These are phyloP conservation scores for Dactylis glomerata DNA, from an alignment of 176 grass and related monocot genomes.

Conservation along the genomic window DNA sequence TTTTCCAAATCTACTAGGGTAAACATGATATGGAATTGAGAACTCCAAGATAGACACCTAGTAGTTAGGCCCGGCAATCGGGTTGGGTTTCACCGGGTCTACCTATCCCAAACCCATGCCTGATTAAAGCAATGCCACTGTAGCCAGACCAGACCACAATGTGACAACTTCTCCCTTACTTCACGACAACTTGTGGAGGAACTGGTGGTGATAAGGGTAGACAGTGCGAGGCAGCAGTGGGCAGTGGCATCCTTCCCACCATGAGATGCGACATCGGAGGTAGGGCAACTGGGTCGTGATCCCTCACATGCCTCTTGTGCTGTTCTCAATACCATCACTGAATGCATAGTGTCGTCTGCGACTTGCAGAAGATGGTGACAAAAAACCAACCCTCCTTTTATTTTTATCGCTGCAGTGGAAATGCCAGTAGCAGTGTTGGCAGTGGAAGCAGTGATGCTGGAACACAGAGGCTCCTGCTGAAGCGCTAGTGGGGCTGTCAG, in stretches of 20 bases:
- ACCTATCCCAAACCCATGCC: too few species aligned
- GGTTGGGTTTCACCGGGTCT: too few species aligned
- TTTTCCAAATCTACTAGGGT: neutral
- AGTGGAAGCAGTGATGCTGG: neutral
- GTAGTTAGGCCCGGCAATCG: too few species aligned
- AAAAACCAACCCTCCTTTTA: neutral
- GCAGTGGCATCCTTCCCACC: neutral
- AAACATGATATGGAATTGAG: neutral
- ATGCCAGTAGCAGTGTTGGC: neutral
- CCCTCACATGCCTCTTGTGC: neutral
- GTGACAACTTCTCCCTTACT: neutral
- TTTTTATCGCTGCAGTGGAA: neutral
- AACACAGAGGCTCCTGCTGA: neutral
- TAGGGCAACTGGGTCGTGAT: too few species aligned
- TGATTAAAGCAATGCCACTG: neutral
- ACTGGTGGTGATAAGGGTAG: neutral
- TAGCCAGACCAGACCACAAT: neutral
- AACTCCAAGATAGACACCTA: neutral
- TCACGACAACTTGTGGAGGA: neutral
- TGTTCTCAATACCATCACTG: neutral
- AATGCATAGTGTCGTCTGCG: too few species aligned
- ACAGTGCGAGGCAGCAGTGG: neutral
- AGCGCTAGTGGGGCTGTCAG: neutral
- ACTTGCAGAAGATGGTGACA: neutral
- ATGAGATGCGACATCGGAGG: neutral